Evolutionary conservation across 768 basidiomycete genomes (phyloP), one percentile per base, ranked within the genome.

Genomic region (Mycena venus): DNA sequence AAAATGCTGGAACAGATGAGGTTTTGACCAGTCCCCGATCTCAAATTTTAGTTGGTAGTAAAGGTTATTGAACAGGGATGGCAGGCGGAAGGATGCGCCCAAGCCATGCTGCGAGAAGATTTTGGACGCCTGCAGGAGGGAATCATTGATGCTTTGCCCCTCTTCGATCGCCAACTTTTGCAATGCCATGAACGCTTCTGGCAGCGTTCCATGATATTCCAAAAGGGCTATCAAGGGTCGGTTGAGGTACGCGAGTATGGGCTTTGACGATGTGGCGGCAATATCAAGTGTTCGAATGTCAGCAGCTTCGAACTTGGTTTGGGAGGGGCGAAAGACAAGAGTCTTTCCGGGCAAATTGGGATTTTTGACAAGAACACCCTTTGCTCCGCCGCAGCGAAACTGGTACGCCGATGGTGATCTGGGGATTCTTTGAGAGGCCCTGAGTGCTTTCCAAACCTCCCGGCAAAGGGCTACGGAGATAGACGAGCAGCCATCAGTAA

Each of bases 401-500:
- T 90, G 87, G 73, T 79, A 82, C 49, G 86, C 86, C 0, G 86
- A 88, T 0, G 88, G 88, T 2, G 80, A 7, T 70, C 65, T 8
- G 74, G 72, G 12, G 62, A 74, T 29, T 72, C 81, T 79, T 79
- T 83, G 51, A 67, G 78, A 73, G 34, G 70, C 55, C 68, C 83
- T 81, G 40, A 90, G 78, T 7, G 75, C 80, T n/a, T 73, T 78
- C 83, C 86, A 85, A 47, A 89, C 84, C 0, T 59, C 80, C 2
- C 79, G 75, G 19, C 80, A 80, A 21, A 90, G 83, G 25, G 77
- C 79, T 5, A 72, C 68, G 10, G 88, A 89, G 47, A 89, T 86
- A 19, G 85, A 80, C 1, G 89, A 89, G 68, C 87, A 86, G 25
- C 90, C 90, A 64, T 91, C 90, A 8, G 89, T 90, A 81, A 90